A percentile compares a stretch with the other conserved stretches of the same genome.
Evolutionary conservation across 2,329 filamentous ascomycete genomes (phyloP).

Genomic region (Camillea tinctor): DNA sequence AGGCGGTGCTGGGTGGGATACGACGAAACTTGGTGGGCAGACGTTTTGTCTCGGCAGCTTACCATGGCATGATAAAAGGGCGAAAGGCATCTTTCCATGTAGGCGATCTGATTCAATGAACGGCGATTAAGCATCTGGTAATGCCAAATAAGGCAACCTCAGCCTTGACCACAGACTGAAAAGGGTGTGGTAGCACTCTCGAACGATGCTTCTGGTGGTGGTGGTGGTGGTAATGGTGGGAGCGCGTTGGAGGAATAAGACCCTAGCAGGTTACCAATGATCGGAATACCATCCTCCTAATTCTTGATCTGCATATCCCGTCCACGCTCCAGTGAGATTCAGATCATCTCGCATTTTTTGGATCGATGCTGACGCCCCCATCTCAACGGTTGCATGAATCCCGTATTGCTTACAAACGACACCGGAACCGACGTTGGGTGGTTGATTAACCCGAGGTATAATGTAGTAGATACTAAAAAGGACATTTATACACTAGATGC

Average conservation of each 20-base stretch:
- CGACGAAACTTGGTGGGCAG: not conserved
- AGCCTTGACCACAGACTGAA: not conserved
- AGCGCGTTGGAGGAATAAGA: not conserved
- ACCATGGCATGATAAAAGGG: not conserved
- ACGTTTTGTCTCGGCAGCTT: not conserved
- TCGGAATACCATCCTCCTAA: slow-evolving; percentile 16
- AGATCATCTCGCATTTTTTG: slow-evolving; percentile 30
- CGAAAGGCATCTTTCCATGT: not conserved
- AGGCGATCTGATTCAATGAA: not conserved
- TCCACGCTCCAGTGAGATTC: slow-evolving; percentile 19
- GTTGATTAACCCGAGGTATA: not conserved
- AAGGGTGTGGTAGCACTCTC: not conserved
- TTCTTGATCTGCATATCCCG: slow-evolving; percentile 14
- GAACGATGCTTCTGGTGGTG: too few relatives aligned
- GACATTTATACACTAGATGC: too few relatives aligned
- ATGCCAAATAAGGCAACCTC: not conserved
- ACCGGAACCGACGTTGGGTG: not conserved
- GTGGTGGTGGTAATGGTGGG: too few relatives aligned
- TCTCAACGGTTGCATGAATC: slow-evolving; percentile 4
- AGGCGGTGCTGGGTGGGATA: not conserved
- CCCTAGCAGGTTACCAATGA: slow-evolving; percentile 1
- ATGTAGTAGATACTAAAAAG: not conserved
- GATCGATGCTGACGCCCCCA: slow-evolving; percentile 30
- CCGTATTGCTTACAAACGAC: slow-evolving; percentile 1
- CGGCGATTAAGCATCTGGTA: not conserved